Percentiles rank a stretch among this genome's conserved stretches.
Evolutionary conservation across 306 rosid genomes (phyloP).

Genomic region (Potentilla sterilis): DNA sequence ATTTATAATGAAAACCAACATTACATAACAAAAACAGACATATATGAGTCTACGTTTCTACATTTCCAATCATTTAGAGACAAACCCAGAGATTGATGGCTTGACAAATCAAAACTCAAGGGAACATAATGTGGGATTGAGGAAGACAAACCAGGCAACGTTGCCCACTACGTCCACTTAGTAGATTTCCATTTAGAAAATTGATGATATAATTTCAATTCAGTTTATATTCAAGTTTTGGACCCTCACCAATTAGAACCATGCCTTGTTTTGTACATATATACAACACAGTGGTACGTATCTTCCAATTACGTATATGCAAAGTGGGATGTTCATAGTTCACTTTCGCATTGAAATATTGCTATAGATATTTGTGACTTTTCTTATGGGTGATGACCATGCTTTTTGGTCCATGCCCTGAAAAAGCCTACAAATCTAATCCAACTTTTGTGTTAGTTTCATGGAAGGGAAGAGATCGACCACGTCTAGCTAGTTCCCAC

Average conservation of each 20-base stretch:
- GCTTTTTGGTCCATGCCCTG: conserved; percentile 39
- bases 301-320: conserved; percentile 28
- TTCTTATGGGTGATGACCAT: conserved; percentile 35
- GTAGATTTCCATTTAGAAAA: conserved; percentile 13
- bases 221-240: conserved; percentile 16
- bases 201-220: conserved; percentile 7
- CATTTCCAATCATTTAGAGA: neutral
- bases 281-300: conserved; percentile 32
- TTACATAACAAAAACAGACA: conserved; percentile 12
- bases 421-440: conserved; percentile 29
- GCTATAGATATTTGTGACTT: conserved; percentile 32
- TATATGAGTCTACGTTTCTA: neutral
- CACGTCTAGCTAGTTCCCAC: conserved; percentile 24
- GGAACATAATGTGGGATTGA: conserved; percentile 32
- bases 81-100: conserved; percentile 21
- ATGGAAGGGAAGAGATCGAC: conserved; percentile 31
- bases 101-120: conserved; percentile 23
- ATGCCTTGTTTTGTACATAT: conserved; percentile 27
- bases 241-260: conserved; percentile 40
- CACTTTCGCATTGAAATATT: conserved; percentile 38
- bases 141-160: conserved; percentile 41
- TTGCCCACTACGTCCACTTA: conserved; percentile 34
- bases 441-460: conserved; percentile 22
- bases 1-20: conserved; percentile 26
- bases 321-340: conserved; percentile 36